These are phyloP conservation scores for Kodamaea lidongshanica DNA, from an alignment of 805 yeast genomes.

Conservation along the genomic window DNA sequence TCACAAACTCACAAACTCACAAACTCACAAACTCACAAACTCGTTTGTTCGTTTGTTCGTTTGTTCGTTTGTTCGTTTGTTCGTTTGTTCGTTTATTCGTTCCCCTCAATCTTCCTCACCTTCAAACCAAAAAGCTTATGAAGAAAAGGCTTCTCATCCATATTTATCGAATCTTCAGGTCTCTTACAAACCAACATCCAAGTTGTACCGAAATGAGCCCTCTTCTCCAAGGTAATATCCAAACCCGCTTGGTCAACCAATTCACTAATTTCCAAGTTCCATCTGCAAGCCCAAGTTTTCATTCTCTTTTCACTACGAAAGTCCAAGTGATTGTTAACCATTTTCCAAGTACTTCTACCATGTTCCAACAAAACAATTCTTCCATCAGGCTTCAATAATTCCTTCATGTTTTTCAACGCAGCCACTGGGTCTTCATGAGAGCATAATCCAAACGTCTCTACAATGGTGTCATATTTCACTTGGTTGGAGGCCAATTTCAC, in stretches of 20 bases:
- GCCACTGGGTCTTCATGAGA: conserved; percentile 90
- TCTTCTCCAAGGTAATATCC: conserved; percentile 70
- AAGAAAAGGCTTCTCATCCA: conserved; percentile 37
- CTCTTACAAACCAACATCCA: conserved; percentile 76
- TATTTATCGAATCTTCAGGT: conserved; percentile 55
- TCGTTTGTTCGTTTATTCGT: too few relatives aligned
- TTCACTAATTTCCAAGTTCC: conserved; percentile 93
- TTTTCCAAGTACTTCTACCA: conserved; percentile 78
- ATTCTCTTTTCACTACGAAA: conserved; percentile 76
- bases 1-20: too few relatives aligned
- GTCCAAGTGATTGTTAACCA: conserved; percentile 75
- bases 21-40: too few relatives aligned
- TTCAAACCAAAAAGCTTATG: conserved; percentile 38
- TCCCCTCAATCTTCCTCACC: conserved; percentile 20
- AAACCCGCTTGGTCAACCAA: conserved; percentile 78
- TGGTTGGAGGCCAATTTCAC: conserved; percentile 44
- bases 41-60: too few relatives aligned
- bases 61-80: too few relatives aligned
- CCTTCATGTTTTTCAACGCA: conserved; percentile 69
- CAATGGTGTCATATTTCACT: conserved; percentile 80
- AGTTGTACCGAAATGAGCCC: conserved; percentile 88
- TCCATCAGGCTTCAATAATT: conserved; percentile 81
- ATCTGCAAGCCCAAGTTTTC: conserved; percentile 93
- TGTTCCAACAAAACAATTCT: conserved; percentile 84
- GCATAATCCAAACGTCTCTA: conserved; percentile 93